A percentile compares a stretch with the other conserved stretches of the same genome.
These are phyloP conservation scores for Pythium pyrilobum DNA, from an alignment of 352 stramenopile genomes.

Conservation along the genomic window DNA sequence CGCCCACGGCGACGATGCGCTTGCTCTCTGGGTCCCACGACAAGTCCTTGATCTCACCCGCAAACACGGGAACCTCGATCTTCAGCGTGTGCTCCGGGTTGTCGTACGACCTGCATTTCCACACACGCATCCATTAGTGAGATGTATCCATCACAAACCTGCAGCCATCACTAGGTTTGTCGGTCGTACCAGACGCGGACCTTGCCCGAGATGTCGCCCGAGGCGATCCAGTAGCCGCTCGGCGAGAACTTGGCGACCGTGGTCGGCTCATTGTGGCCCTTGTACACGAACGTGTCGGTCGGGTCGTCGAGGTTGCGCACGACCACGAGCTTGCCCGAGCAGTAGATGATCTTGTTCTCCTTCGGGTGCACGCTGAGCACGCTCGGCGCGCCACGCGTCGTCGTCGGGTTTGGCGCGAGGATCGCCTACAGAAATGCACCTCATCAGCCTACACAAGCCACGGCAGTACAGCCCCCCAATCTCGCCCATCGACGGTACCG, in stretches of 20 bases:
- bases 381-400: constrained; percentile 59
- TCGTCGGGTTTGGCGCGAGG: constrained; percentile 62
- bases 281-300: constrained; percentile 92
- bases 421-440: constrained; percentile 28
- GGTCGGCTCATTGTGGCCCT: constrained; percentile 90
- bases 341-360: constrained; percentile 90
- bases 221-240: constrained; percentile 93
- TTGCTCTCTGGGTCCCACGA: constrained; percentile 96
- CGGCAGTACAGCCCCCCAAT: too few species aligned
- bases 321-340: constrained; percentile 88
- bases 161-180: too few species aligned
- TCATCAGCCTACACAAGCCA: not conserved
- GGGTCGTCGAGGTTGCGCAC: constrained; percentile 85
- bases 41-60: constrained; percentile 92
- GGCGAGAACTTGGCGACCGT: constrained; percentile 93
- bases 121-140: not conserved
- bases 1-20: constrained; percentile 87
- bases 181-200: constrained; percentile 93
- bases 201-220: constrained; percentile 86
- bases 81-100: constrained; percentile 96
- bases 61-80: constrained; percentile 88
- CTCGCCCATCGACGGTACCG: too few species aligned
- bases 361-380: constrained; percentile 78
- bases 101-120: constrained; percentile 86
- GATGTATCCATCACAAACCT: too few species aligned